Percentiles rank a stretch among this genome's conserved stretches.
Conservation (phyloP, 305 asterid genomes). For the Fraxinus paxiana region DNA sequence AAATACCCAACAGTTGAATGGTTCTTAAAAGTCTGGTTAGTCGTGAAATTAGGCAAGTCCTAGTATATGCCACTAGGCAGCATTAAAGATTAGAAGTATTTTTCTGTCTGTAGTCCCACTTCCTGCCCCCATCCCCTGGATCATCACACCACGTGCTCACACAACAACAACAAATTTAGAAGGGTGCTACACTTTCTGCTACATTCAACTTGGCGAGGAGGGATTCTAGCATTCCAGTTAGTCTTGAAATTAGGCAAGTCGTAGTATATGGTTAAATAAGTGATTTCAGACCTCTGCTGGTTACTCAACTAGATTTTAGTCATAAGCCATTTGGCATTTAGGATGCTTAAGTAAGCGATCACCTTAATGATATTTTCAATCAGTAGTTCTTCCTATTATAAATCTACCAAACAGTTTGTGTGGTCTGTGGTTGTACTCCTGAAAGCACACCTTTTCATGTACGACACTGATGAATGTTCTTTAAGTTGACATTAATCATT, state of each 20-base stretch:
- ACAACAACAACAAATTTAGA: neutral
- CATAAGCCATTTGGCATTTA: neutral
- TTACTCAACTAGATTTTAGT: neutral
- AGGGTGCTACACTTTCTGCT: neutral
- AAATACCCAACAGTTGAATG: neutral
- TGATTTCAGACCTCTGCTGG: neutral
- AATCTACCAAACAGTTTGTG: neutral
- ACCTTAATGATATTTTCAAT: neutral
- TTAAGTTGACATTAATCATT: neutral
- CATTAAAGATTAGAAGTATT: neutral
- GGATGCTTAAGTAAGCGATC: neutral
- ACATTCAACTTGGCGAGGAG: neutral
- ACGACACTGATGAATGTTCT: neutral
- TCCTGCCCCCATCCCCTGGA: neutral
- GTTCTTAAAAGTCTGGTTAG: too few relatives aligned
- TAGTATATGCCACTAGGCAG: neutral
- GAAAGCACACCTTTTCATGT: neutral
- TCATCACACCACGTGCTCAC: neutral
- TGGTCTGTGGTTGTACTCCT: constrained; percentile 4
- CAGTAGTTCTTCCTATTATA: neutral
- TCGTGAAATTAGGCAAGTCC: neutral
- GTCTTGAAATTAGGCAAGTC: too few relatives aligned
- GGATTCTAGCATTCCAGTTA: neutral
- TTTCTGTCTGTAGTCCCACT: neutral
- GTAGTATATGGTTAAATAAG: neutral